Conservation (phyloP, 2,329 filamentous ascomycete genomes). For the Microcyclospora pomicola region DNA sequence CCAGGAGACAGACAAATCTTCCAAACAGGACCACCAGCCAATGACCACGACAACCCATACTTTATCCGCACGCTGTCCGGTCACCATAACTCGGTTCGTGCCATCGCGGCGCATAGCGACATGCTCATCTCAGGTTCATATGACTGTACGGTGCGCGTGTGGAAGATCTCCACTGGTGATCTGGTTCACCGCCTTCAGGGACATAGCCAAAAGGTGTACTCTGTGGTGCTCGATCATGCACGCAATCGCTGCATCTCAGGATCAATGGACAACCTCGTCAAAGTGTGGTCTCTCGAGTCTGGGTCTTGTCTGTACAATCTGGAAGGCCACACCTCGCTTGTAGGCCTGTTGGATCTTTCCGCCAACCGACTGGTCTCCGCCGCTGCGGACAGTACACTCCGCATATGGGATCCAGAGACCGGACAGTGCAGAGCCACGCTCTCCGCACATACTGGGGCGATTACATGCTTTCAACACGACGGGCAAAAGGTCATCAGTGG, state of each 20-base stretch:
- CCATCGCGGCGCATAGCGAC: conserved; percentile 87
- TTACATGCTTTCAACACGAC: conserved; percentile 98
- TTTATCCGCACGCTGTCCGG: conserved; percentile 79
- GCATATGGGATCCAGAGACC: conserved; percentile 92
- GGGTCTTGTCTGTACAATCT: conserved; percentile 76
- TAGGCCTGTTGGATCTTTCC: conserved; percentile 78
- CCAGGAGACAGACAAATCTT: conserved; percentile 64
- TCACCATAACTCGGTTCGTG: conserved; percentile 85
- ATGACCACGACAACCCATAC: conserved; percentile 74
- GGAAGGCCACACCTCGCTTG: conserved; percentile 82
- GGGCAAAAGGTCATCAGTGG: conserved; percentile 93
- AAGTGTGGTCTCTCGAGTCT: conserved; percentile 89
- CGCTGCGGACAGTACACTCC: conserved; percentile 83
- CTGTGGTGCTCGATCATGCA: conserved; percentile 81
- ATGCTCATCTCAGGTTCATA: conserved; percentile 97
- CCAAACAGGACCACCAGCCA: conserved; percentile 61
- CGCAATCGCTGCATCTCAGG: conserved; percentile 94
- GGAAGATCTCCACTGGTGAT: conserved; percentile 94
- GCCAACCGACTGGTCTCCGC: conserved; percentile 87
- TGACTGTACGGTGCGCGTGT: conserved; percentile 86
- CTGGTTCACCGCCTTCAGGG: conserved; percentile 70
- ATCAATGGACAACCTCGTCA: conserved; percentile 96
- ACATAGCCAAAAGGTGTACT: conserved; percentile 89
- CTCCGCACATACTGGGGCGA: conserved; percentile 88
- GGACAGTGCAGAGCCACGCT: conserved; percentile 82